These are phyloP conservation scores for Amanita polypyramis DNA, from an alignment of 768 basidiomycete genomes.

Conservation along the genomic window DNA sequence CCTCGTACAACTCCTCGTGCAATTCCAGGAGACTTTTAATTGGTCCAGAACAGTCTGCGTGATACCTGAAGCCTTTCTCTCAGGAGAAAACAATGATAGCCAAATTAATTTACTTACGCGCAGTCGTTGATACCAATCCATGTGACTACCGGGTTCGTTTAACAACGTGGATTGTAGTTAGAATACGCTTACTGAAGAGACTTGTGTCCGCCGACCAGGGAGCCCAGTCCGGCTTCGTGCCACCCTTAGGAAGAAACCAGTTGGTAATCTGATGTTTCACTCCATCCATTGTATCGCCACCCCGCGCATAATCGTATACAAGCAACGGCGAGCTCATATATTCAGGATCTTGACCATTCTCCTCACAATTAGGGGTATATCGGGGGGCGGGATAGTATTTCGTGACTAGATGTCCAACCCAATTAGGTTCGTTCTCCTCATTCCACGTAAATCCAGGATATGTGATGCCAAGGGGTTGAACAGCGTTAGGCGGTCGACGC, in stretches of 20 bases:
- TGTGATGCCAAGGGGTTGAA: slow-evolving; percentile 35
- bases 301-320: slow-evolving; percentile 48
- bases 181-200: slow-evolving; percentile 32
- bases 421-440: slow-evolving; percentile 40
- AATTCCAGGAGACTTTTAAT: slow-evolving; percentile 29
- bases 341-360: slow-evolving; percentile 17
- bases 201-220: slow-evolving; percentile 32
- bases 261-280: slow-evolving; percentile 28
- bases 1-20: slow-evolving; percentile 37
- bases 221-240: slow-evolving; percentile 24
- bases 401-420: slow-evolving; percentile 51
- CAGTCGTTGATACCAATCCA: slow-evolving; percentile 66
- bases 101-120: slow-evolving; percentile 25
- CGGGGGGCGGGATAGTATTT: slow-evolving; percentile 27
- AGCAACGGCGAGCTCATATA: slow-evolving; percentile 28
- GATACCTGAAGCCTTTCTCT: slow-evolving; percentile 10
- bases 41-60: slow-evolving; percentile 12
- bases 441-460: slow-evolving; percentile 42
- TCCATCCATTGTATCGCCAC: slow-evolving; percentile 36
- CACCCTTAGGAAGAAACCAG: slow-evolving; percentile 28
- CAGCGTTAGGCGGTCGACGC: slow-evolving; percentile 23
- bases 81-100: not conserved
- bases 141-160: slow-evolving; percentile 28
- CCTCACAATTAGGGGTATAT: slow-evolving; percentile 18
- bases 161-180: not conserved